These are phyloP conservation scores for Cadophora sp. DNA, from an alignment of 2,329 filamentous ascomycete species.

Conservation along the genomic window DNA sequence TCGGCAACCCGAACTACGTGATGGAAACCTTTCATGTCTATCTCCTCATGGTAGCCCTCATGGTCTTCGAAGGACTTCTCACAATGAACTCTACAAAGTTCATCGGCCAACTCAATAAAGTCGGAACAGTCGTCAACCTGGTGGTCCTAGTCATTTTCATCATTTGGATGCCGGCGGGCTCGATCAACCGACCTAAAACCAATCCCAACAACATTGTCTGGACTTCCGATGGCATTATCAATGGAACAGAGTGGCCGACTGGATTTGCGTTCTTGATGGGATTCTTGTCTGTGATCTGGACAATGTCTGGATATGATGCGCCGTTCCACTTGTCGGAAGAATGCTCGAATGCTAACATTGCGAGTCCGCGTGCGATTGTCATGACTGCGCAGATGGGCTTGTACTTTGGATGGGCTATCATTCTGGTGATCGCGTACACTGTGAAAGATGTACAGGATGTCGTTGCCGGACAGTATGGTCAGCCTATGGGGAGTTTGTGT, in stretches of 20 bases:
- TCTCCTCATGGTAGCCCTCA: slow-evolving; percentile 16
- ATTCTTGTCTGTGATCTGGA: slow-evolving; percentile 70
- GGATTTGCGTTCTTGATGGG: slow-evolving; percentile 68
- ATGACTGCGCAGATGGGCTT: slow-evolving; percentile 64
- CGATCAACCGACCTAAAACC: slow-evolving; percentile 17
- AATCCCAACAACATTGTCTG: slow-evolving; percentile 19
- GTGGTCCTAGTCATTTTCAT: slow-evolving; percentile 23
- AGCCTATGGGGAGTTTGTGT: slow-evolving; percentile 73
- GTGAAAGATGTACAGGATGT: slow-evolving; percentile 67
- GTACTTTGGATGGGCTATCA: slow-evolving; percentile 69
- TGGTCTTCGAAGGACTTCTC: slow-evolving; percentile 22
- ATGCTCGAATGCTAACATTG: slow-evolving; percentile 71
- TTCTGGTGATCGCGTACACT: slow-evolving; percentile 71
- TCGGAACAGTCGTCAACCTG: slow-evolving; percentile 18
- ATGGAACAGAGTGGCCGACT: slow-evolving; percentile 63
- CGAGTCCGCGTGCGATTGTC: slow-evolving; percentile 69
- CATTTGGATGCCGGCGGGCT: slow-evolving; percentile 17
- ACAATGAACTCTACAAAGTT: slow-evolving; percentile 23
- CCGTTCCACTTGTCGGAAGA: slow-evolving; percentile 71
- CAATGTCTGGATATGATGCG: slow-evolving; percentile 65
- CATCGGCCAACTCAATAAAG: slow-evolving; percentile 18
- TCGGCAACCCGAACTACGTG: slow-evolving; percentile 21
- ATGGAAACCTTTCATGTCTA: slow-evolving; percentile 20
- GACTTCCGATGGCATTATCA: slow-evolving; percentile 51
- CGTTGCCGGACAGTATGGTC: slow-evolving; percentile 66